Base-by-base conservation (phyloP, 1,139 yeast genomes). In the Suhomyces kunorum region DNA sequence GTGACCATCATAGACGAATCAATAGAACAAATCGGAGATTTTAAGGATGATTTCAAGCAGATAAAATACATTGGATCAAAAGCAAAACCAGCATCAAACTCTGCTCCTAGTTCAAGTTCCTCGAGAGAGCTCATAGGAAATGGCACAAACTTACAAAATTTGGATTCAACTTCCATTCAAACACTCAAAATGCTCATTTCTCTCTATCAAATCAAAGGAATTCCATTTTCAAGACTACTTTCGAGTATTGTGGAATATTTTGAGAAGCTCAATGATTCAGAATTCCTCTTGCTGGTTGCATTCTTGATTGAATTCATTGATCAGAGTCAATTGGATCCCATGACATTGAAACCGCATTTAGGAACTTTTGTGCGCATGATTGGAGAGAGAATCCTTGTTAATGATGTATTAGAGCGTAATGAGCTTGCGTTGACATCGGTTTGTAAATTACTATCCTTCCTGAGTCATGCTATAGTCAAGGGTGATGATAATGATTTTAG, bases 371-470 rank as follows among this genome's bases (percentile, higher is more conserved):
- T 66, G 6, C 47, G 71, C 26, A 29, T 61, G 6, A 43, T 65
- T 16, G 74, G 74, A 1, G 70, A 65, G 28, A 56, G 53, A 6
- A 47, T 65, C 4, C 48, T 69, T n/a, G 38, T 56, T 4, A 41
- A 48, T 26, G 59, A 55, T 40, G 49, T 47, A n/a, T 47, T 51
- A 15, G 77, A 72, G 39, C 53, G 76, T 45, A 52, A 51, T 22
- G 79, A 74, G 43, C 36, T 61, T 18, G 59, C 69, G 0, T 43
- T 70, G 8, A 42, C 54, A 1, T 45, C 55, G 0, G 58, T 64
- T 1, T 65, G 70, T 19, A 46, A 50, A 19, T 42, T 68, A 2
- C 45, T 72, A 19, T 33, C 38, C 1, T 32, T 31, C 4, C 42
- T 62, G 20, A 20, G 46, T 13, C 55, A 56, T 3, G 25, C 40